These are phyloP conservation scores for Teratosphaeria zuluensis DNA, from an alignment of 2,329 filamentous ascomycete species.

Conservation along the genomic window DNA sequence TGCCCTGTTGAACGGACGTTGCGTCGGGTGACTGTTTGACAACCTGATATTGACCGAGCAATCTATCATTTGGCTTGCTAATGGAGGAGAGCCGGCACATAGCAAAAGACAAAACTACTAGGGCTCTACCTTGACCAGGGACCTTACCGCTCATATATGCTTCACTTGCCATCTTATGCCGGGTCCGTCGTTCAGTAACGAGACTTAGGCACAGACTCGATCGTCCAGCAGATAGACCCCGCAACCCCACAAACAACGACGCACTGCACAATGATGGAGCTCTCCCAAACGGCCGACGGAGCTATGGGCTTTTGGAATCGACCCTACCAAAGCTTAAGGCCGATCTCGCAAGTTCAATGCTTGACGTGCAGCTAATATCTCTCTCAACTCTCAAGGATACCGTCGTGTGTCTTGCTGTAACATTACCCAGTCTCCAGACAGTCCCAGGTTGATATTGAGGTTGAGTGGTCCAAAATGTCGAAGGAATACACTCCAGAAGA, in stretches of 20 bases:
- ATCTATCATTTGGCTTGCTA: no score
- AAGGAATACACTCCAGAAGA: constrained; percentile 16
- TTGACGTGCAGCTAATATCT: not conserved
- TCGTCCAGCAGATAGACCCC: not conserved
- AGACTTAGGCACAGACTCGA: no score
- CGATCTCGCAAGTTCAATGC: not conserved
- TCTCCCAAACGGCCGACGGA: not conserved
- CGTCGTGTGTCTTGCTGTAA: not conserved
- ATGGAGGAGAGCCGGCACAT: no score
- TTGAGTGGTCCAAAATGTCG: not conserved
- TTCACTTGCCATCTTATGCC: no score
- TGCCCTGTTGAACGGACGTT: no score
- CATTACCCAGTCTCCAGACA: not conserved
- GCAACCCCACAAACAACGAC: not conserved
- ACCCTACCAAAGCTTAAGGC: not conserved
- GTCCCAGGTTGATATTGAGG: no score
- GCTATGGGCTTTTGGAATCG: not conserved
- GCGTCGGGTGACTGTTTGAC: no score
- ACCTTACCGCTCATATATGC: no score
- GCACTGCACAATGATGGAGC: not conserved
- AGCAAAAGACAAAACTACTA: no score
- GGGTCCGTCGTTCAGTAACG: no score
- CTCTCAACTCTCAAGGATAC: not conserved
- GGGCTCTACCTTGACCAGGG: no score
- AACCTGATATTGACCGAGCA: no score